Evolutionary conservation across 768 basidiomycete genomes (phyloP), one percentile per base, ranked within the genome.

Genomic region (Boletus sp.): DNA sequence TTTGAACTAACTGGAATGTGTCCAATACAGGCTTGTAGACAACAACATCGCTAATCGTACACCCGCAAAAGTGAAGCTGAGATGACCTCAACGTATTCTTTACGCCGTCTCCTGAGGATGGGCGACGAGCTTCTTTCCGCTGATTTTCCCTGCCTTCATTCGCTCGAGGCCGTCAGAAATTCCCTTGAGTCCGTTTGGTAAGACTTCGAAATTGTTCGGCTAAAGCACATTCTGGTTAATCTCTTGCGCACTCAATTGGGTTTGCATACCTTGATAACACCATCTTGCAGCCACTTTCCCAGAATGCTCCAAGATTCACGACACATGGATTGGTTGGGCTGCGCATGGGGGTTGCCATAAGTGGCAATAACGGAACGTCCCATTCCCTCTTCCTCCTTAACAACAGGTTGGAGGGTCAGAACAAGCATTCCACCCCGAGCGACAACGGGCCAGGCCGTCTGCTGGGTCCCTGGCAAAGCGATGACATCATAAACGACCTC

Each of bases 71-170:
- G 30, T 18, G 24, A 47, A 28, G 36, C 40, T n/a, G 14, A 35
- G 7, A 40, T 17, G 15, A 30, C 35, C 48, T 30, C 14, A 11
- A 39, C 36, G 7, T 30, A 8, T 7, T 48, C 14, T 58, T 58
- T 50, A 71, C 50, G 41, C 57, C 7, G 73, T 75, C 39, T 79
- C 76, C 55, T 73, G 73, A 17, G 78, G 79, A 52, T 67, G 74
- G 1, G 57, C 75, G 9, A 82, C 71, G 18, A 82, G 61, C 62
- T 82, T 82, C 15, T 57, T 64, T 5, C 75, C 80, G n/a, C 77
- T 79, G 32, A 80, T 69, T 52, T 75, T 54, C 9, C 75, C 70
- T 3, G 58, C 57, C 63, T 65, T 67, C 62, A 81, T 42, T 57
- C 64, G 65, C 45, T 74, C 67, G 30, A 82, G 60, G 2, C 76